Base-by-base conservation (phyloP, 106 monocot genomes). In the Dendrobium huoshanense region DNA sequence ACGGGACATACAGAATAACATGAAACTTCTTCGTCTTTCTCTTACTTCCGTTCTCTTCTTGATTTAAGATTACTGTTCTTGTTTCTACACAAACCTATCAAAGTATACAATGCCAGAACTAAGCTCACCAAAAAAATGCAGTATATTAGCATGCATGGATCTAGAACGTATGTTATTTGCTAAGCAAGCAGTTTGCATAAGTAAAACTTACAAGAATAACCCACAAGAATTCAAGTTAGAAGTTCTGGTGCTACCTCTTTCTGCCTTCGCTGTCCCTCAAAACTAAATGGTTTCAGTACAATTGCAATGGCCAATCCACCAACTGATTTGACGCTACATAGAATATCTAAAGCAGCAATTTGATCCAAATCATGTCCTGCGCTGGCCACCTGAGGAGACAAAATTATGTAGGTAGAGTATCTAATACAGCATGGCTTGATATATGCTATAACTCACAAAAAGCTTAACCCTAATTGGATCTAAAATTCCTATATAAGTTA, bases 231-330 rank as follows among this genome's bases (percentile, higher is more conserved):
- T 79, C 41, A 41, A 84, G 18, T 9, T 18, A 8, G 77, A 48
- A 49, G n/a, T 7, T 13, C 5, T 45, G n/a, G 24, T 61, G 73
- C 4, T 81, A 94, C 93, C 89, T 91, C 93, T 82, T 84, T 77
- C 55, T 82, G 82, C 31, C 93, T 85, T 78, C 84, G 89, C 81
- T 89, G 83, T 73, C 93, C 91, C 86, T 91, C 91, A 83, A 94
- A 94, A 80, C 80, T 82, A 73, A 94, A 94, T 6, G 93, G 93
- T 81, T 87, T 87, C 84, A 94, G 42, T 75, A 94, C 47, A 67
- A 94, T 91, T 24, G 93, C 85, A 84, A 83, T 80, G 85, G 91
- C 79, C 73, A 94, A 80, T 7, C 88, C 85, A 84, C 91, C 93
- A 17, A 80, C 77, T 40, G 87, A 87, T 87, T 91, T 94, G 33